phyloP scores from a whole-genome alignment of 208 protist species.

The Trypanosomatidae sp. region DNA sequence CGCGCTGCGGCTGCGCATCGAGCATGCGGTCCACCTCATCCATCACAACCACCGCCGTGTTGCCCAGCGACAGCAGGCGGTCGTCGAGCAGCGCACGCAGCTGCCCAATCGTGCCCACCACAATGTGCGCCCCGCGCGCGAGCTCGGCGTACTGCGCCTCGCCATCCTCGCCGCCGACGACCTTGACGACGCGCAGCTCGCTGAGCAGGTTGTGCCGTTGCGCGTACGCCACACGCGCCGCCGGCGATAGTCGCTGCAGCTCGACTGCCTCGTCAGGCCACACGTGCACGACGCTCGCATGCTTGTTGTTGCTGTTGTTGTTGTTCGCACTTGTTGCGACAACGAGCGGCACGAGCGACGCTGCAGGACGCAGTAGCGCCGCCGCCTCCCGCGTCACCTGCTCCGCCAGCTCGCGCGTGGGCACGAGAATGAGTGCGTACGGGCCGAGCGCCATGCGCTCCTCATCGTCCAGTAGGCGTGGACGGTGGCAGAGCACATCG shows the following conservation, averaged over 20 bases:
- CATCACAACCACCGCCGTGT: constrained; percentile 79
- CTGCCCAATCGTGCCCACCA: constrained; percentile 81
- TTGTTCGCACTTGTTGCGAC: constrained; percentile 1
- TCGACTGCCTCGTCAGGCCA: constrained; percentile 12
- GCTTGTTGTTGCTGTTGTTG: not conserved
- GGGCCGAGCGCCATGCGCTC: constrained; percentile 60
- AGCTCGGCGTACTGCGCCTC: constrained; percentile 45
- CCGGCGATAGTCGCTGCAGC: constrained; percentile 1
- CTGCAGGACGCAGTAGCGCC: constrained; percentile 3
- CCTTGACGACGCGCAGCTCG: constrained; percentile 55
- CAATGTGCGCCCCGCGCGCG: constrained; percentile 39
- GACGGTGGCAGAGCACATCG: constrained; percentile 32
- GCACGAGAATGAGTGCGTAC: constrained; percentile 76
- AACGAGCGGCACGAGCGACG: constrained; percentile 7
- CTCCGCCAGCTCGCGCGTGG: constrained; percentile 89
- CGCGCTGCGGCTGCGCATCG: constrained; percentile 72
- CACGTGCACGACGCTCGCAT: not conserved
- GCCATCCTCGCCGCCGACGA: constrained; percentile 48
- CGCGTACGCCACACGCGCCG: not conserved
- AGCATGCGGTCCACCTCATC: constrained; percentile 97
- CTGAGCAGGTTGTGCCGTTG: constrained; percentile 18
- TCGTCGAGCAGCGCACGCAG: constrained; percentile 45
- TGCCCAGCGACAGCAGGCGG: constrained; percentile 48
- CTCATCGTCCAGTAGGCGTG: constrained; percentile 38
- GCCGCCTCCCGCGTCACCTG: constrained; percentile 60